A percentile compares a stretch with the other conserved stretches of the same genome.
phyloP scores from a whole-genome alignment of 768 basidiomycete genomes.

The Leccinum subgranulosum region DNA sequence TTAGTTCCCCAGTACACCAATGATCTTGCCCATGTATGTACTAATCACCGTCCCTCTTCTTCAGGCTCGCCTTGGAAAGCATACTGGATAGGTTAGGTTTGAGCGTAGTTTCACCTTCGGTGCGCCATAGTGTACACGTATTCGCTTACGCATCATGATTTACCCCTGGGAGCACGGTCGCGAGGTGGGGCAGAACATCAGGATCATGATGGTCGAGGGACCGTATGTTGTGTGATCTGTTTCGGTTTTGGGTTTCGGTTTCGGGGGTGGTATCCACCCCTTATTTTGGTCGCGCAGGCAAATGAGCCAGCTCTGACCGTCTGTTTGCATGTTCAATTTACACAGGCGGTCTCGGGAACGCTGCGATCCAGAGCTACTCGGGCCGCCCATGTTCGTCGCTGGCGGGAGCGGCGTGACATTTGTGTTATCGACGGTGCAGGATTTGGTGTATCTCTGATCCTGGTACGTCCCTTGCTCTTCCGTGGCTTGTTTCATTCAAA shows the following conservation, averaged over 20 bases:
- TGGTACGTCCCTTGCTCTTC: slow-evolving; percentile 29
- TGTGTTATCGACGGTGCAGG: slow-evolving; percentile 58
- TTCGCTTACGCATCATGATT: no score
- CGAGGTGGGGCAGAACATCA: no score
- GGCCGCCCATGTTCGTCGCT: slow-evolving; percentile 61
- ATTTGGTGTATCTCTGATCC: slow-evolving; percentile 69
- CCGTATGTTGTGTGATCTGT: slow-evolving; percentile 26
- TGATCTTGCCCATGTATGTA: no score
- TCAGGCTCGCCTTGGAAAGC: no score
- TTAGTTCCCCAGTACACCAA: no score
- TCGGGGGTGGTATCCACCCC: neutral
- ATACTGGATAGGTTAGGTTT: no score
- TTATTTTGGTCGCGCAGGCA: neutral
- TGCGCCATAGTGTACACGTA: no score
- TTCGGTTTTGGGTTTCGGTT: neutral
- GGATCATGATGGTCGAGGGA: no score
- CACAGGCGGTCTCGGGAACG: slow-evolving; percentile 57
- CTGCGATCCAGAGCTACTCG: slow-evolving; percentile 62
- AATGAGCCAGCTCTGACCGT: neutral
- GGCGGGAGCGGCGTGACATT: slow-evolving; percentile 81
- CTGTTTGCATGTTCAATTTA: neutral
- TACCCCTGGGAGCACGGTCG: no score
- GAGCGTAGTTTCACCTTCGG: no score
- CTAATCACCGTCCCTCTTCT: no score
- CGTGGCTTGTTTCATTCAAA: neutral